phyloP scores from a whole-genome alignment of 805 yeast genomes.

The Lachancea fermentati region DNA sequence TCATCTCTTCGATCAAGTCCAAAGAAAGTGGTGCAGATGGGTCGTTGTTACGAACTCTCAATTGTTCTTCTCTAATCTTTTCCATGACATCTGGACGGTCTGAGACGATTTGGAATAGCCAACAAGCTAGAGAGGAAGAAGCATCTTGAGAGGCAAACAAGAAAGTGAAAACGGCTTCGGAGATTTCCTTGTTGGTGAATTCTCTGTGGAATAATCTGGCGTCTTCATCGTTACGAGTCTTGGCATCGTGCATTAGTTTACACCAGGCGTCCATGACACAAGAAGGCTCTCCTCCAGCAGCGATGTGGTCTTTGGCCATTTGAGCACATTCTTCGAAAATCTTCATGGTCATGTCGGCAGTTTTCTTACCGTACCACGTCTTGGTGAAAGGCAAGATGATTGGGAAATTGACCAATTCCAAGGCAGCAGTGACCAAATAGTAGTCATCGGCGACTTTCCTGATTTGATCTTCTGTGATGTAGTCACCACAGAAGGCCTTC shows the following conservation, averaged over 20 bases:
- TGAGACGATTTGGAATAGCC: constrained; percentile 95
- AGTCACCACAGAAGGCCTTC: constrained; percentile 92
- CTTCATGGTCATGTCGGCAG: constrained; percentile 92
- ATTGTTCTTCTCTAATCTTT: constrained; percentile 89
- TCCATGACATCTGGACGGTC: constrained; percentile 88
- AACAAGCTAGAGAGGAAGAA: constrained; percentile 92
- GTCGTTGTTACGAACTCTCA: constrained; percentile 74
- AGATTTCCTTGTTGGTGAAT: constrained; percentile 84
- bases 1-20: constrained; percentile 79
- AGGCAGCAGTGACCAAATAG: constrained; percentile 87
- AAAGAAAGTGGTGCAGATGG: constrained; percentile 54
- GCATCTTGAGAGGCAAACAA: constrained; percentile 98
- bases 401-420: constrained; percentile 96
- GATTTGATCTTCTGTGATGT: constrained; percentile 88
- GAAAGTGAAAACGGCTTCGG: constrained; percentile 95
- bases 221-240: constrained; percentile 41
- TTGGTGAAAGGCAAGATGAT: constrained; percentile 92
- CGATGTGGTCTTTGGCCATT: constrained; percentile 76
- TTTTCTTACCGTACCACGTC: constrained; percentile 94
- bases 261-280: constrained; percentile 98
- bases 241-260: constrained; percentile 71
- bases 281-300: constrained; percentile 66
- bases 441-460: constrained; percentile 87
- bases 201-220: constrained; percentile 65
- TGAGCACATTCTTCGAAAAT: constrained; percentile 86